Conservation (phyloP, 2,329 filamentous ascomycete species). For the Arthrobotrys entomopaga region DNA sequence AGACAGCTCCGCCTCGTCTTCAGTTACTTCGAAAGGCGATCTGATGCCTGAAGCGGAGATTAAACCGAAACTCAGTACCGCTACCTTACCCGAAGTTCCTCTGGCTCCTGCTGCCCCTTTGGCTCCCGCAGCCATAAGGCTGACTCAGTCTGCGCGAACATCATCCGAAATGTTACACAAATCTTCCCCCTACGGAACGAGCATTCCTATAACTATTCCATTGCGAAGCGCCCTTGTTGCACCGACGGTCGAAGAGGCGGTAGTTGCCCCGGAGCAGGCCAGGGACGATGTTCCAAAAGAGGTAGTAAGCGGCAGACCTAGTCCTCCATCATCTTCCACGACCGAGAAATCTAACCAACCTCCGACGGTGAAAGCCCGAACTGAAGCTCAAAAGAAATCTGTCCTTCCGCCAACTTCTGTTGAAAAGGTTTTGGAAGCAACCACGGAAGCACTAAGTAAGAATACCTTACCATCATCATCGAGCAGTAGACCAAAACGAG, state of each 20-base stretch:
- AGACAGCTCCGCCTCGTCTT: constrained; percentile 55
- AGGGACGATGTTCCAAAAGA: constrained; percentile 55
- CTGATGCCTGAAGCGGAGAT: constrained; percentile 21
- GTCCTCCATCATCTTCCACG: constrained; percentile 55
- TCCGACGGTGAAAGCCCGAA: constrained; percentile 53
- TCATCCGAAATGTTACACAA: constrained; percentile 25
- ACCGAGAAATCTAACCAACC: constrained; percentile 56
- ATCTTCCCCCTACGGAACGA: constrained; percentile 48
- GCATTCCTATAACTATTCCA: constrained; percentile 48
- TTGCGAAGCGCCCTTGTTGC: constrained; percentile 32
- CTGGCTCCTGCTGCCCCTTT: constrained; percentile 1
- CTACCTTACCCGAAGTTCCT: neutral
- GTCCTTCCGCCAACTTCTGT: constrained; percentile 55
- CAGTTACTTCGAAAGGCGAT: constrained; percentile 51
- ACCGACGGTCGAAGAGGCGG: constrained; percentile 37
- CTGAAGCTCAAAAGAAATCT: constrained; percentile 56
- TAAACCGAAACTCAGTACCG: constrained; percentile 13
- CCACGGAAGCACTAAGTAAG: constrained; percentile 54
- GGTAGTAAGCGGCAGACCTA: constrained; percentile 56
- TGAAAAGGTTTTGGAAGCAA: constrained; percentile 56
- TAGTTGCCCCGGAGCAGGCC: constrained; percentile 54
- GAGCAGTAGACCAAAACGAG: constrained; percentile 42
- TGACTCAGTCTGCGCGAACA: constrained; percentile 14
- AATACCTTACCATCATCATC: constrained; percentile 47
- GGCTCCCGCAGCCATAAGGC: constrained; percentile 17